Evolutionary conservation across 2,329 filamentous ascomycete species (phyloP).

Genomic region (Grosmannia clavigera): DNA sequence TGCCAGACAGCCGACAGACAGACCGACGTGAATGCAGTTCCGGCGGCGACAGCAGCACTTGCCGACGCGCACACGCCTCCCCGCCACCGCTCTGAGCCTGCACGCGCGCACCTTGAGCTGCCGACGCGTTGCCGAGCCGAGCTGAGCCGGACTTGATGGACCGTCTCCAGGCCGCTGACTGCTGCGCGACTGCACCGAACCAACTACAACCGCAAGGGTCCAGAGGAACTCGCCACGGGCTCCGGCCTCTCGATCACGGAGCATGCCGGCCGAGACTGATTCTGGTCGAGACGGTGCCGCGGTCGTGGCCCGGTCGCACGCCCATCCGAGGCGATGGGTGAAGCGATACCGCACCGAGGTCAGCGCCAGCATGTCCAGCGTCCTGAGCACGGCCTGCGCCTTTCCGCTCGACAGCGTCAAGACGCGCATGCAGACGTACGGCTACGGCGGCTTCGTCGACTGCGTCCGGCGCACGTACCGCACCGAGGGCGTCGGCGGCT

Average conservation of each 20-base stretch:
- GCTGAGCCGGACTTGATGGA: not conserved
- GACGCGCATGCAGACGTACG: conserved; percentile 80
- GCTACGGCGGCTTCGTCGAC: conserved; percentile 60
- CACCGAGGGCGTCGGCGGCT: conserved; percentile 59
- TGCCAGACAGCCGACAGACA: not conserved
- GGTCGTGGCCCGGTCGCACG: conserved; percentile 15
- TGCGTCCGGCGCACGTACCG: conserved; percentile 66
- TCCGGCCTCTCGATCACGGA: conserved; percentile 5
- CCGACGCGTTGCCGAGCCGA: not conserved
- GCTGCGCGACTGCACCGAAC: not conserved
- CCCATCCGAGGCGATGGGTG: conserved; percentile 35
- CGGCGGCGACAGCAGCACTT: not conserved
- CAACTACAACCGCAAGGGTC: not conserved
- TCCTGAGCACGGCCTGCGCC: conserved; percentile 67
- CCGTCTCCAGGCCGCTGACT: not conserved
- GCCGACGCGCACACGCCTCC: too few species aligned
- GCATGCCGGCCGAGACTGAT: conserved; percentile 25
- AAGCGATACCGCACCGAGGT: conserved; percentile 74
- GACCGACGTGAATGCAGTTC: too few species aligned
- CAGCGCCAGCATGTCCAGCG: conserved; percentile 62
- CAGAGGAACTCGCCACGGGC: not conserved
- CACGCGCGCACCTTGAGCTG: too few species aligned
- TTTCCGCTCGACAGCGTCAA: conserved; percentile 85
- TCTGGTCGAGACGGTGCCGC: conserved; percentile 29
- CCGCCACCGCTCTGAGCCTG: too few species aligned